Conservation (phyloP, 2,329 filamentous ascomycete species). For the Penicillium sp. region DNA sequence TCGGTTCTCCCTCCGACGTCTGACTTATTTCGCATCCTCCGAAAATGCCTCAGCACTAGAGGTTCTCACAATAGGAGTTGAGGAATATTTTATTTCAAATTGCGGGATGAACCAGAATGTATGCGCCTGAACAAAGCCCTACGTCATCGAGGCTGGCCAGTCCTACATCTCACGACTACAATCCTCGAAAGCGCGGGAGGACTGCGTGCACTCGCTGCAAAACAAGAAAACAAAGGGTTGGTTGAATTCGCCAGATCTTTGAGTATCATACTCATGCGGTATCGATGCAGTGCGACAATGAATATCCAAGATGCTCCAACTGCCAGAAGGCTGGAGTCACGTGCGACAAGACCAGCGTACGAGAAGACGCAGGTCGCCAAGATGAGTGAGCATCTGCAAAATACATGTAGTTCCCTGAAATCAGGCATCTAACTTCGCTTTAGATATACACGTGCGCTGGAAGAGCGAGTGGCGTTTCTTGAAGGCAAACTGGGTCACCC, state of each 20-base stretch:
- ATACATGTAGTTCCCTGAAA: background rate
- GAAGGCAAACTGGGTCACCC: slow-evolving; percentile 33
- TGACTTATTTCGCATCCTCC: background rate
- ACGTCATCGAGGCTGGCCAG: slow-evolving; percentile 23
- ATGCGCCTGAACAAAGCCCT: slow-evolving; percentile 14
- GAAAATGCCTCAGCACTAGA: too few species aligned
- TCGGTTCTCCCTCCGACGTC: slow-evolving; percentile 2
- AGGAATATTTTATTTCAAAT: background rate
- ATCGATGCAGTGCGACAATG: slow-evolving; percentile 44
- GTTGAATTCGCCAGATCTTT: background rate
- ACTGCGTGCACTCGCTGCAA: slow-evolving; percentile 51
- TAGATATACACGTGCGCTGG: slow-evolving; percentile 46
- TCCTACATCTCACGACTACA: slow-evolving; percentile 33
- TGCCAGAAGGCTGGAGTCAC: slow-evolving; percentile 43
- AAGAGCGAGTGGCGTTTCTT: slow-evolving; percentile 46
- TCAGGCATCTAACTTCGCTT: background rate
- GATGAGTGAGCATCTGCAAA: slow-evolving; percentile 31
- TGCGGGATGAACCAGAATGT: slow-evolving; percentile 10
- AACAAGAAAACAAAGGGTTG: slow-evolving; percentile 47
- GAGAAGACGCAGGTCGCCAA: slow-evolving; percentile 38
- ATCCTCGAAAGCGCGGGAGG: slow-evolving; percentile 47
- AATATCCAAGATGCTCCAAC: slow-evolving; percentile 48
- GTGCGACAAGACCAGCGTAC: slow-evolving; percentile 46
- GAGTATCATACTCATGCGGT: background rate
- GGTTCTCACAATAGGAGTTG: background rate